Conservation (phyloP, 805 yeast species). For the Dipodascus geniculatus region DNA sequence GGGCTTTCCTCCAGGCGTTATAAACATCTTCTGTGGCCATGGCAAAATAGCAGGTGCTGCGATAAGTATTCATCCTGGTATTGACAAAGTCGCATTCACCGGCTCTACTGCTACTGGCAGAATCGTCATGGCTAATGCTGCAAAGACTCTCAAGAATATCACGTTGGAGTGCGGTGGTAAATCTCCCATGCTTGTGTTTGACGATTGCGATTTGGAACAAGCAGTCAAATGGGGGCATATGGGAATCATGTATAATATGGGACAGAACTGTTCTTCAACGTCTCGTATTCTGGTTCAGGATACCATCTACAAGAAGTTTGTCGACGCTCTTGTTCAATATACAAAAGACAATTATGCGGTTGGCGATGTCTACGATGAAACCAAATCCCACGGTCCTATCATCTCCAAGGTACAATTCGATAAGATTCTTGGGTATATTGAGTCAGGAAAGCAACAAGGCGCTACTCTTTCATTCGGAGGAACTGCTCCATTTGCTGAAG, state of each 20-base stretch:
- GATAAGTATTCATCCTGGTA: constrained; percentile 45
- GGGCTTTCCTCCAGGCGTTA: constrained; percentile 72
- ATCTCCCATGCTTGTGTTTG: constrained; percentile 66
- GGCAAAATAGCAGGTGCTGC: constrained; percentile 50
- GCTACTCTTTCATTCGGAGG: constrained; percentile 30
- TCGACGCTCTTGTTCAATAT: constrained; percentile 32
- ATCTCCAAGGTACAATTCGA: not conserved
- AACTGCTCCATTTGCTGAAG: constrained; percentile 22
- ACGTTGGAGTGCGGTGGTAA: constrained; percentile 84
- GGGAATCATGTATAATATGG: constrained; percentile 70
- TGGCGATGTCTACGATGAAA: constrained; percentile 32
- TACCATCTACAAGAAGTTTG: constrained; percentile 49
- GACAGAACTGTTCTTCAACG: constrained; percentile 83
- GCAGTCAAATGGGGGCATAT: constrained; percentile 48
- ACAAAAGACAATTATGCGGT: constrained; percentile 37
- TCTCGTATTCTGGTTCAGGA: constrained; percentile 68
- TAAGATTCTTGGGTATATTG: not conserved
- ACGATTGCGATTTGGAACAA: constrained; percentile 52
- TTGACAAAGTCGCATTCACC: constrained; percentile 75
- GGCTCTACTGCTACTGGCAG: constrained; percentile 79
- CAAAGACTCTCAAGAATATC: constrained; percentile 61
- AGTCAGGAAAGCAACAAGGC: not conserved
- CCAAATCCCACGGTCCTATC: constrained; percentile 39
- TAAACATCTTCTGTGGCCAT: constrained; percentile 59
- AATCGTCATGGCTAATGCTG: constrained; percentile 57